Evolutionary conservation across 2,329 filamentous ascomycete genomes (phyloP).

Genomic region (Diaporthe nobilis): DNA sequence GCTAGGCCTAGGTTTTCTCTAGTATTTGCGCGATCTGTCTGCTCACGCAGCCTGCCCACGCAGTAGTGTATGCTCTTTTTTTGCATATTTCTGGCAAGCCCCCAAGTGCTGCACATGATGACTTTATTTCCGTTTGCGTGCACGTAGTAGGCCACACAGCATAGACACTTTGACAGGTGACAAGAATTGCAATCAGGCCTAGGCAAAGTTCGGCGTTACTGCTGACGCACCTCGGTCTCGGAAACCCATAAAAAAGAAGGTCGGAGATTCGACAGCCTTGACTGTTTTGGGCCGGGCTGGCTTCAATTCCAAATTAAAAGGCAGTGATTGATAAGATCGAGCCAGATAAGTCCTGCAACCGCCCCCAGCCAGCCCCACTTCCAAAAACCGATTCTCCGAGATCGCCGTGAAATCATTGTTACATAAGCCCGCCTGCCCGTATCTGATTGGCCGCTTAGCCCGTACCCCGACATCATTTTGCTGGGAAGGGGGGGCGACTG

Average conservation of each 20-base stretch:
- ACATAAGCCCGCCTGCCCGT: rapidly evolving
- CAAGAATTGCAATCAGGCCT: neutral
- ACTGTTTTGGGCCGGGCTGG: conserved; percentile 17
- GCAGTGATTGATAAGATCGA: conserved; percentile 37
- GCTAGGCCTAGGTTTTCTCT: too few species aligned
- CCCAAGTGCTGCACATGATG: neutral
- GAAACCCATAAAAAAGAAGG: conserved; percentile 24
- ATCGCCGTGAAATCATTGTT: conserved; percentile 28
- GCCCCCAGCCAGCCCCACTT: conserved; percentile 15
- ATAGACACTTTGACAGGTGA: neutral
- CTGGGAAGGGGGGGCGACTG: conserved; percentile 27
- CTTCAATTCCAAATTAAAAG: conserved; percentile 32
- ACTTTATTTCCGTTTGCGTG: neutral
- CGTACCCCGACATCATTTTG: conserved; percentile 35
- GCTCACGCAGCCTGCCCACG: neutral
- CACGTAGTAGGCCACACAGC: neutral
- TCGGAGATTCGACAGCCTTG: conserved; percentile 29
- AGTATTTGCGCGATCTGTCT: neutral
- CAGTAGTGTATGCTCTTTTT: neutral
- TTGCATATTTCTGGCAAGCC: neutral
- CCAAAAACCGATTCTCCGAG: conserved; percentile 37
- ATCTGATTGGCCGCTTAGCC: conserved; percentile 19
- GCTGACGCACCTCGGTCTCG: conserved; percentile 24
- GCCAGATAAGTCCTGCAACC: neutral
- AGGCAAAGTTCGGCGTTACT: conserved; percentile 1